phyloP scores from a whole-genome alignment of 805 yeast species.

The Cyberlindnera galapagoensis region DNA sequence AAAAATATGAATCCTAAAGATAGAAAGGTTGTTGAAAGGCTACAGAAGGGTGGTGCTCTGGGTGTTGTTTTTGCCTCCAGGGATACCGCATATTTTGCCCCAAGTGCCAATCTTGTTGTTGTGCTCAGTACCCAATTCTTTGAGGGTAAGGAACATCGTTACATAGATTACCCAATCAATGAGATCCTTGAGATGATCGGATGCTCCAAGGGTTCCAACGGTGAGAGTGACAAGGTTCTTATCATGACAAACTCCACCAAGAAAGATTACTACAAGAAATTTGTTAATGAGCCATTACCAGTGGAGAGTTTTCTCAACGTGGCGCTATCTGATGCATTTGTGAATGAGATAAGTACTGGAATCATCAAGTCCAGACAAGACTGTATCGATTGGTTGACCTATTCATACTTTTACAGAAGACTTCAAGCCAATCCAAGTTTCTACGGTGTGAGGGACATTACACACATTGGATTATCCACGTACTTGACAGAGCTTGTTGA shows the following conservation, averaged over 20 bases:
- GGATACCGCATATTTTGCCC: slow-evolving; percentile 45
- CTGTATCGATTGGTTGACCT: slow-evolving; percentile 87
- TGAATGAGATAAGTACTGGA: slow-evolving; percentile 66
- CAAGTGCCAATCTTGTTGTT: slow-evolving; percentile 48
- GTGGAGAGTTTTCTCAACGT: slow-evolving; percentile 68
- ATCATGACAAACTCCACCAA: slow-evolving; percentile 53
- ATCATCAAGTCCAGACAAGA: slow-evolving; percentile 67
- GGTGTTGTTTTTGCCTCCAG: slow-evolving; percentile 54
- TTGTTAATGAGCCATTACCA: slow-evolving; percentile 71
- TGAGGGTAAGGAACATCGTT: slow-evolving; percentile 70
- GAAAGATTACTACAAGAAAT: slow-evolving; percentile 60
- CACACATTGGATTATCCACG: slow-evolving; percentile 68
- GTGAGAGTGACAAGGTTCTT: slow-evolving; percentile 36
- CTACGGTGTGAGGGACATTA: slow-evolving; percentile 67
- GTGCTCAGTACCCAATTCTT: slow-evolving; percentile 65
- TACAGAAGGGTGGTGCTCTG: slow-evolving; percentile 45
- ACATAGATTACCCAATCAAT: slow-evolving; percentile 59
- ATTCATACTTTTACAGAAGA: slow-evolving; percentile 75
- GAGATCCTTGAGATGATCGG: slow-evolving; percentile 64
- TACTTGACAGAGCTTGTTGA: slow-evolving; percentile 83
- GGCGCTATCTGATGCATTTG: slow-evolving; percentile 57
- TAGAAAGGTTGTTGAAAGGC: slow-evolving; percentile 42
- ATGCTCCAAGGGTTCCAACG: slow-evolving; percentile 25
- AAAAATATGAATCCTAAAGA: slow-evolving; percentile 53
- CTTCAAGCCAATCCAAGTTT: slow-evolving; percentile 79